Base-by-base conservation (phyloP, 495 filamentous ascomycete genomes). In the Penicillium chermesinum region DNA sequence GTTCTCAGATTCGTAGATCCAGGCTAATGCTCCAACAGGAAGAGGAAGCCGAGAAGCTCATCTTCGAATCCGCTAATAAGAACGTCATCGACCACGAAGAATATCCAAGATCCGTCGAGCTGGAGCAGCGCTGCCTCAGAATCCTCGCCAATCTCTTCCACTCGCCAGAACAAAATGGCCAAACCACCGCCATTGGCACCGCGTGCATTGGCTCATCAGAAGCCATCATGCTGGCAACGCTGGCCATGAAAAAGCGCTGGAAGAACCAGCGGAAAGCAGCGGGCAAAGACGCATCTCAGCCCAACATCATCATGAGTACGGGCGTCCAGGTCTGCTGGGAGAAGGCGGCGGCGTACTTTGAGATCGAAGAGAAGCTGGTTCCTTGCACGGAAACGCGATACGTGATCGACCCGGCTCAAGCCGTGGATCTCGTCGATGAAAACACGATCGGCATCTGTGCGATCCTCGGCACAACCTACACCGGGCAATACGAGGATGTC, bases 301-400 rank as follows among this genome's bases (percentile, higher is more conserved):
- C 89, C 39, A 94, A 94, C 67, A 83, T 94, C 50, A 70, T 94
- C 74, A 94, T 95, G 88, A 88, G 83, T 44, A 84, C 84, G 7
- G 88, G 88, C 25, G 89, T 94, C 1, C 89, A 95, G 68, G 89
- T 94, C 18, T 91, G 88, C 76, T 94, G 89, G 89, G 87, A 95
- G 71, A 95, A 95, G 66, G 89, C 89, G 0, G 83, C 87, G 6
- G 74, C 87, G 21, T 95, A 95, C 71, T 94, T 94, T 56, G 89
- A 94, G 49, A 79, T 93, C 34, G 86, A 94, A 54, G 88, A 93
- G 73, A 85, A 84, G 67, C 83, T 86, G 44, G 86, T 90, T 25
- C 91, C 83, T 65, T 93, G 88, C 69, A 88, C 85, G 0, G 71
- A 77, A 22, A 80, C 86, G 1, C 81, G 89, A 49, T 94, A 80